Evolutionary conservation across 345 rosid species (phyloP), one percentile per base, ranked within the genome.

Genomic region (Geranium brycei): DNA sequence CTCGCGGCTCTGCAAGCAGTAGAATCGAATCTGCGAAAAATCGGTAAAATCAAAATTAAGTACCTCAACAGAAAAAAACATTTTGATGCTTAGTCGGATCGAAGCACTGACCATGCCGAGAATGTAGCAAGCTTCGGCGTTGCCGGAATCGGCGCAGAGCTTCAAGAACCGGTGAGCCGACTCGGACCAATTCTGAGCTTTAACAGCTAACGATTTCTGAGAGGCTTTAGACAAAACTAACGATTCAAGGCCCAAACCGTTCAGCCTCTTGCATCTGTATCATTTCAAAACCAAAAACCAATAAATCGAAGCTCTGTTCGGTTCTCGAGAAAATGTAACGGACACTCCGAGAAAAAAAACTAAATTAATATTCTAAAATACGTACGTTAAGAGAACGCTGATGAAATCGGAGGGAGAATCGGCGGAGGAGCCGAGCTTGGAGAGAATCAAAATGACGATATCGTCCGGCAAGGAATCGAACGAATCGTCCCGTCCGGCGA

Each of bases 261-360:
- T 85, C 19, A 93, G 75, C 72, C 95, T 90, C 78, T 82, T 88
- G 81, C 97, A 90, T 75, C 98, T 92, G 91, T 64, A 63, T 0
- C 57, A 28, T 68, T 41, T 53, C 31, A 64, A 65, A 76, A 61
- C 11, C 23, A 30, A 35, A 4, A 35, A 35, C 1, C 41, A 35
- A 7, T 32, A 65, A 75, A 41, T 13, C 61, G 5, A 23, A 23
- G 28, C 28, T 28, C 8, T 1, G 28, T 28, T 41, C 5, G 57
- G 13, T 1, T 8, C 18, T 66, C 67, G 56, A 30, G 31, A 17
- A 19, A 47, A 14, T 1, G 14, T 14, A 40, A 65, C 17, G 8
- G n/a, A 7, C 3, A 1, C 28, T 23, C 64, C 18, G 59, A 17
- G 59, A 57, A 57, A 57, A 16, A 16, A 8, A n/a, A 3, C 41